These are phyloP conservation scores for Alternaria sp. DNA, from an alignment of 2,329 filamentous ascomycete genomes.

Conservation along the genomic window DNA sequence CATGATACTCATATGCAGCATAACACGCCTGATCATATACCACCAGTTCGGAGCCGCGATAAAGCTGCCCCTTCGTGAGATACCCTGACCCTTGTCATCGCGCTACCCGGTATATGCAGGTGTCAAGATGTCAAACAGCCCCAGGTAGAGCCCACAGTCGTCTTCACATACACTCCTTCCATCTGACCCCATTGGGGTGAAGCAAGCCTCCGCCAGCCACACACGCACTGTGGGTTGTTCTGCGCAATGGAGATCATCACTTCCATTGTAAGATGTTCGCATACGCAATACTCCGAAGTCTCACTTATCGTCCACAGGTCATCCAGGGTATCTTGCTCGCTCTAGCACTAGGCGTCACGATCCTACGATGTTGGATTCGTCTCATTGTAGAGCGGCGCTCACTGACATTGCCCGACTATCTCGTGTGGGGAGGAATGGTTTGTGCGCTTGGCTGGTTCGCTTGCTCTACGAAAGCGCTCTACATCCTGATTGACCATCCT, in stretches of 20 bases:
- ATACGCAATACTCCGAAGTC: not conserved
- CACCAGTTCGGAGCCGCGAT: not conserved
- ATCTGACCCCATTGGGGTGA: not conserved
- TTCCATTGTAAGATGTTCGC: conserved; percentile 8
- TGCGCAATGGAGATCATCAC: conserved; percentile 6
- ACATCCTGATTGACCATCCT: conserved; percentile 25
- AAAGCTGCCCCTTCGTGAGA: not conserved
- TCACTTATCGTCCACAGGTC: conserved; percentile 11
- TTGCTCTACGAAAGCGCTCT: conserved; percentile 28
- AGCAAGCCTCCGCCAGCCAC: not conserved
- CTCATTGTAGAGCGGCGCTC: conserved; percentile 21
- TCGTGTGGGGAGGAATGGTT: conserved; percentile 32
- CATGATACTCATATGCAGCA: conserved; percentile 2
- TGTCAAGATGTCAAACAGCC: conserved; percentile 4
- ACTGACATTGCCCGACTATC: conserved; percentile 27
- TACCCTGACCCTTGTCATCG: not conserved
- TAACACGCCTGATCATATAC: conserved; percentile 1
- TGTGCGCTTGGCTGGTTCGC: conserved; percentile 27
- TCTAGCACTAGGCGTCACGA: conserved; percentile 23
- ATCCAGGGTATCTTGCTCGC: conserved; percentile 25
- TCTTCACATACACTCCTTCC: not conserved
- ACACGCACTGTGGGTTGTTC: not conserved
- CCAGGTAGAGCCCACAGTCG: not conserved
- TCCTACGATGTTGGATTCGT: conserved; percentile 30
- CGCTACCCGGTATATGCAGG: not conserved